Conservation (phyloP, 2,329 filamentous ascomycete species). For the Alternaria brassicae region DNA sequence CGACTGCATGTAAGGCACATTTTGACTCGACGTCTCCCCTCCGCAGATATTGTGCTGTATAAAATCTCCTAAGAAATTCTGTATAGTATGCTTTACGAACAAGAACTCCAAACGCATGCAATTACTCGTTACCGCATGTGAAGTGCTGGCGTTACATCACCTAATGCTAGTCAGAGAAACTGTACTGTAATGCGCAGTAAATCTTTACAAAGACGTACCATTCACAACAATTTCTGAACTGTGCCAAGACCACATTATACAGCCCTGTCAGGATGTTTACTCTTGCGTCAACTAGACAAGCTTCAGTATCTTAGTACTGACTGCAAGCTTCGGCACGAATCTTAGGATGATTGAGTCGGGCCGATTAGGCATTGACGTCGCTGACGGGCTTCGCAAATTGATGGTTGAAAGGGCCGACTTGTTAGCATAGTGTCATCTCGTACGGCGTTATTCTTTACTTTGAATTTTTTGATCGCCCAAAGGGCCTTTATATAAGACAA, state of each 20-base stretch:
- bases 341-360: no score
- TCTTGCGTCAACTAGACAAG: background rate
- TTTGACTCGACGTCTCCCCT: no score
- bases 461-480: background rate
- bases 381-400: background rate
- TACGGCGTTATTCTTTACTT: background rate
- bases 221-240: background rate
- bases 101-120: background rate
- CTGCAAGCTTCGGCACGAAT: no score
- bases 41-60: background rate
- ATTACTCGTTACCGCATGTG: background rate
- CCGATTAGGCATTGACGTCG: background rate
- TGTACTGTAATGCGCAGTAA: background rate
- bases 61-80: background rate
- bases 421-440: background rate
- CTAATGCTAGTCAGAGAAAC: background rate
- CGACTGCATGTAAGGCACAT: no score
- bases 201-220: background rate
- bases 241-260: background rate
- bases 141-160: background rate
- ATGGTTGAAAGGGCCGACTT: background rate
- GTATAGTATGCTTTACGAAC: background rate
- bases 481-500: background rate
- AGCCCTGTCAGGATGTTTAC: background rate
- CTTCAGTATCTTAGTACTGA: background rate